phyloP scores from a whole-genome alignment of 257 asterid genomes.

The Rubia yunnanensis region DNA sequence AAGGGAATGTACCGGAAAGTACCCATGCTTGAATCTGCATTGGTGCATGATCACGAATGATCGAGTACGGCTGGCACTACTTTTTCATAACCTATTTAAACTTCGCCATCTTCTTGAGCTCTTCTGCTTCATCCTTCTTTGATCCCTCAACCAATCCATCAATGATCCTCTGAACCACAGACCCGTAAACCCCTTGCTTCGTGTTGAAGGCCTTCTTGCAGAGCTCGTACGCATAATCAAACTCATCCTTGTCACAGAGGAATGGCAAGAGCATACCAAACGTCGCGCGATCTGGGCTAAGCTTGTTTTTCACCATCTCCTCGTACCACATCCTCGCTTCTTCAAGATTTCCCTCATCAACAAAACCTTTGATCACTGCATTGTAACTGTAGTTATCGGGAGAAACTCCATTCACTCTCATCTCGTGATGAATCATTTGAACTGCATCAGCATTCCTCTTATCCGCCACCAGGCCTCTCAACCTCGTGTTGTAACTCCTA shows the following conservation, averaged over 20 bases:
- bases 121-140: slow-evolving; percentile 24
- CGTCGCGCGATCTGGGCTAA: slow-evolving; percentile 23
- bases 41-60: background rate
- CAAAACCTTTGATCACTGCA: slow-evolving; percentile 31
- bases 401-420: slow-evolving; percentile 26
- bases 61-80: background rate
- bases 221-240: slow-evolving; percentile 33
- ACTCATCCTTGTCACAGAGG: slow-evolving; percentile 25
- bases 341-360: slow-evolving; percentile 21
- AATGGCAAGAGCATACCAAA: slow-evolving; percentile 23
- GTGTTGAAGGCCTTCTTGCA: slow-evolving; percentile 22
- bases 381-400: slow-evolving; percentile 32
- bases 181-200: slow-evolving; percentile 10
- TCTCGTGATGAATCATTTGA: slow-evolving; percentile 20
- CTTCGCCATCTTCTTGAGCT: slow-evolving; percentile 22
- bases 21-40: background rate
- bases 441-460: slow-evolving; percentile 28
- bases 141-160: slow-evolving; percentile 25
- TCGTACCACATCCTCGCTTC: slow-evolving; percentile 36
- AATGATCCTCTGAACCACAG: slow-evolving; percentile 20
- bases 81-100: background rate
- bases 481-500: slow-evolving; percentile 31
- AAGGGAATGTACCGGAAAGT: background rate
- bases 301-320: slow-evolving; percentile 21
- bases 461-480: slow-evolving; percentile 26